These are phyloP conservation scores for Teratosphaeria pseudoeucalypti DNA, from an alignment of 2,329 filamentous ascomycete species.

Conservation along the genomic window DNA sequence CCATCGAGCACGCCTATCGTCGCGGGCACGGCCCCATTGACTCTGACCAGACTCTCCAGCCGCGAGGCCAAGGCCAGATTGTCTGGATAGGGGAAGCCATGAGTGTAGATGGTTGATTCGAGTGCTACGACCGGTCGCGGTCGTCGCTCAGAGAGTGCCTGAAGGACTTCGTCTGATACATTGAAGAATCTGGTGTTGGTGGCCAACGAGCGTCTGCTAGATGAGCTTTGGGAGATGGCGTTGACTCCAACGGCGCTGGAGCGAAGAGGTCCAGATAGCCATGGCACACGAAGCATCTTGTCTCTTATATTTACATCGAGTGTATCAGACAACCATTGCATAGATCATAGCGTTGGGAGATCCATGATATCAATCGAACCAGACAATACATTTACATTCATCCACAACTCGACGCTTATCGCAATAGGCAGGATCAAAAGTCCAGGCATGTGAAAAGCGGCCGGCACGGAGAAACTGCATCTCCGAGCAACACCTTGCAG, in stretches of 20 bases:
- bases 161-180: conserved; percentile 71
- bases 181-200: conserved; percentile 11
- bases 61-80: conserved; percentile 67
- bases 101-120: conserved; percentile 95
- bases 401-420: too few species aligned
- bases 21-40: conserved; percentile 73
- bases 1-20: conserved; percentile 84
- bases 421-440: neutral
- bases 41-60: conserved; percentile 71
- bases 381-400: neutral
- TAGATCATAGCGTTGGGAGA: too few species aligned
- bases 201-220: neutral
- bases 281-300: neutral
- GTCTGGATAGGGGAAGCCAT: conserved; percentile 64
- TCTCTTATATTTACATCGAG: too few species aligned
- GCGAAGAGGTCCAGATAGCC: neutral
- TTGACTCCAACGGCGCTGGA: neutral
- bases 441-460: neutral
- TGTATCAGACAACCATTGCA: too few species aligned
- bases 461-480: neutral
- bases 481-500: neutral
- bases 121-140: conserved; percentile 85
- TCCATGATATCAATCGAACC: neutral
- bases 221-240: neutral
- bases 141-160: conserved; percentile 61